Percentiles rank a stretch among this genome's conserved stretches.
Conservation (phyloP, 768 basidiomycete species). For the Termitomyces bulborhizus region DNA sequence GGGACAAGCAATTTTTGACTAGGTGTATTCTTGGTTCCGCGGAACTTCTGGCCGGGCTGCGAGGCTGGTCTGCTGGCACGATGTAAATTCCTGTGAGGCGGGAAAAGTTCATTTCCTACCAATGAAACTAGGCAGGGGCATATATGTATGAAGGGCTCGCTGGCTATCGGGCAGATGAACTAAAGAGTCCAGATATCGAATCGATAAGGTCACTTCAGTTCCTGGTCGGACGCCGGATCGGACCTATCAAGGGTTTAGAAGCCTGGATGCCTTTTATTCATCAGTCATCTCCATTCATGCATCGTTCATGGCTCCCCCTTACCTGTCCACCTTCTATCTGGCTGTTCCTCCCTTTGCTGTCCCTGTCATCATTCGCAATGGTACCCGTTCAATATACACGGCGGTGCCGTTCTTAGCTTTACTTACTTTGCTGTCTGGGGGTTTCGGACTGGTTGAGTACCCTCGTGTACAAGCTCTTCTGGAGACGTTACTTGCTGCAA, state of each 20-base stretch:
- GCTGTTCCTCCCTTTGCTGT: background rate
- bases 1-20: background rate
- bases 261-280: background rate
- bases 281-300: background rate
- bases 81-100: background rate
- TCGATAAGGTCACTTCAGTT: background rate
- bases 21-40: background rate
- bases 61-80: background rate
- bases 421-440: constrained; percentile 7
- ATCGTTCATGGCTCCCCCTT: constrained; percentile 1
- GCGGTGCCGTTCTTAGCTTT: constrained; percentile 9
- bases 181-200: background rate
- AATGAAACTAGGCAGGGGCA: background rate
- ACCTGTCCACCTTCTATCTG: constrained; percentile 4
- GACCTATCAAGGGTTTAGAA: background rate
- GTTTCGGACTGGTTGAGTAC: background rate
- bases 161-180: background rate
- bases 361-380: constrained; percentile 1
- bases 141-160: background rate
- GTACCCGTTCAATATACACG: constrained; percentile 1
- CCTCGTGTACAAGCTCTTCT: constrained; percentile 5
- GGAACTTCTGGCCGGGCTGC: background rate
- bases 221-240: background rate
- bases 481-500: constrained; percentile 4
- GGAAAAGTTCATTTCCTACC: background rate